Conservation (phyloP, 345 rosid species). For the Rhizophora apiculata region DNA sequence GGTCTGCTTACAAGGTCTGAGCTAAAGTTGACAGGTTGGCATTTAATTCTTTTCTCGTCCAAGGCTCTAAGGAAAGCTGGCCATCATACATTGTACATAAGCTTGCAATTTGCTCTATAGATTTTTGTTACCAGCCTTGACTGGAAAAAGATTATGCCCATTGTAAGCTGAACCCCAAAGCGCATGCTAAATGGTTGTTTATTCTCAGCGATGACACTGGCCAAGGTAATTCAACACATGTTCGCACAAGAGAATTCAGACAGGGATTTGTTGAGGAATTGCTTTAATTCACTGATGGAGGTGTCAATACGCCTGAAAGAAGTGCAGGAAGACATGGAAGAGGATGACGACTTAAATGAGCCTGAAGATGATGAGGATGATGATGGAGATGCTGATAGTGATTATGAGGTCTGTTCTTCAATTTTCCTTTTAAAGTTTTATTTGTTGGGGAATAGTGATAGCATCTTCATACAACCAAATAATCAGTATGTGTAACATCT, state of each 20-base stretch:
- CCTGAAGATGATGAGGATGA: constrained; percentile 41
- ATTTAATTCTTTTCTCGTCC: neutral
- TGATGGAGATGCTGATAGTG: constrained; percentile 34
- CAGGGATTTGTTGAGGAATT: constrained; percentile 40
- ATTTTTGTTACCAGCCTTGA: neutral
- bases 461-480: neutral
- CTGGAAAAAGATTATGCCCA: neutral
- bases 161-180: neutral
- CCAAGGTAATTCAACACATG: constrained; percentile 57
- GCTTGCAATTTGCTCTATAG: too few species aligned
- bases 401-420: constrained; percentile 50
- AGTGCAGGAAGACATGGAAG: constrained; percentile 49
- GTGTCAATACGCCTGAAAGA: constrained; percentile 51
- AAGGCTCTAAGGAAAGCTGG: neutral
- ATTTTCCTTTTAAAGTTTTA: neutral
- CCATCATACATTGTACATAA: too few species aligned
- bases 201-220: constrained; percentile 57
- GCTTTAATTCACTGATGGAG: constrained; percentile 60
- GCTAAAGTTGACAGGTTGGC: constrained; percentile 62
- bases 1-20: constrained; percentile 47
- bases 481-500: too few species aligned
- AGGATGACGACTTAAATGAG: constrained; percentile 47
- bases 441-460: neutral
- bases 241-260: constrained; percentile 40
- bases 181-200: constrained; percentile 10